A percentile compares a stretch with the other conserved stretches of the same genome.
phyloP scores from a whole-genome alignment of 208 protist species.

The Crithidia brevicula region DNA sequence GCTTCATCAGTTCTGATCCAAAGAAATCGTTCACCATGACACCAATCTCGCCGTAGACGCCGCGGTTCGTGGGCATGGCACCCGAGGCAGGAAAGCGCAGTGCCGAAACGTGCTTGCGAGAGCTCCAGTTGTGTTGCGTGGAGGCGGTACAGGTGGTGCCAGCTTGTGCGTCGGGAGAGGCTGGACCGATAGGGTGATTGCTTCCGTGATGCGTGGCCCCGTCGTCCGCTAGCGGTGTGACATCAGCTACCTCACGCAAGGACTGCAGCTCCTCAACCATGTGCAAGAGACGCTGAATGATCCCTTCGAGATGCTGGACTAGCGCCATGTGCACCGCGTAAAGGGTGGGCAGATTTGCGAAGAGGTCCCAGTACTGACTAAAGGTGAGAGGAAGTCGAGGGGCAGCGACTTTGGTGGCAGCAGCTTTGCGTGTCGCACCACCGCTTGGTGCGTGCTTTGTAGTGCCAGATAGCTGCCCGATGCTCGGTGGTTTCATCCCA shows the following conservation, averaged over 20 bases:
- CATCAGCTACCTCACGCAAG: not conserved
- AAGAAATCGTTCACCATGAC: conserved; percentile 50
- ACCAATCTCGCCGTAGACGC: conserved; percentile 36
- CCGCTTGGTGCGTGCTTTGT: not conserved
- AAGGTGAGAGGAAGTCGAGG: conserved; percentile 20
- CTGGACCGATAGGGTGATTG: not conserved
- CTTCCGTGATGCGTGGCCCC: not conserved
- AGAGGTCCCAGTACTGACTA: conserved; percentile 71
- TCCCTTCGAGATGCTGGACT: conserved; percentile 47
- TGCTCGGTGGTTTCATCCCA: too few relatives aligned
- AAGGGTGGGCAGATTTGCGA: conserved; percentile 73
- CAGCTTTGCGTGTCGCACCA: not conserved
- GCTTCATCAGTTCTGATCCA: conserved; percentile 43
- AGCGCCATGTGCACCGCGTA: conserved; percentile 49
- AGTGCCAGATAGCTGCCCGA: not conserved
- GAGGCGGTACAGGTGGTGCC: not conserved
- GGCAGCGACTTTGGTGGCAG: not conserved
- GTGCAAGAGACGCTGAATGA: conserved; percentile 32
- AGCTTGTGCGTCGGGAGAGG: not conserved
- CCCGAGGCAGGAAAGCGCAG: conserved; percentile 5
- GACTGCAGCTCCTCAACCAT: conserved; percentile 47
- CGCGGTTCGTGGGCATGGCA: not conserved
- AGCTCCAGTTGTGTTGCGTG: not conserved
- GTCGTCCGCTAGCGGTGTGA: not conserved
- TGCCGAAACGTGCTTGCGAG: conserved; percentile 11